Conservation (phyloP, 495 filamentous ascomycete species). For the Penicillium cataractarum region DNA sequence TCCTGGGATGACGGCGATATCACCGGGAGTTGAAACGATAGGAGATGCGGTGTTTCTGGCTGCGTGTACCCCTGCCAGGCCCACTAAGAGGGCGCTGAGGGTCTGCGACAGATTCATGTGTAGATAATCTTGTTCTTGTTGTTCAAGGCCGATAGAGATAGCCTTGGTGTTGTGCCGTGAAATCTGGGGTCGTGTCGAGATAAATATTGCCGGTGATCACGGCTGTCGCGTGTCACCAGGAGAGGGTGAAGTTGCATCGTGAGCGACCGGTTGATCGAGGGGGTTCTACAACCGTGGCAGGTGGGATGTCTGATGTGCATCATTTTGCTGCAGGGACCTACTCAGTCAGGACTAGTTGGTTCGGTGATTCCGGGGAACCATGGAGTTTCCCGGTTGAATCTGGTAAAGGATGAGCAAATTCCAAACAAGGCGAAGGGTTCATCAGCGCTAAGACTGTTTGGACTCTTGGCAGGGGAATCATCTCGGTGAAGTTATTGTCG, state of each 20-base stretch:
- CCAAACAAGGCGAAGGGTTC: constrained; percentile 4
- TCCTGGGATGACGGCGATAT: constrained; percentile 50
- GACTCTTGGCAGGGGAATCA: neutral
- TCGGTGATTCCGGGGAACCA: constrained; percentile 22
- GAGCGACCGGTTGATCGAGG: constrained; percentile 1
- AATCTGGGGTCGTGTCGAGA: neutral
- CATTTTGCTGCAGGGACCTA: constrained; percentile 2
- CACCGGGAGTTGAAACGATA: constrained; percentile 27
- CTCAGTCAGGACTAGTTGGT: constrained; percentile 5
- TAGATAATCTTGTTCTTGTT: neutral
- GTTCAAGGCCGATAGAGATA: neutral
- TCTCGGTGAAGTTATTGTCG: neutral
- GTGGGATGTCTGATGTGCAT: neutral
- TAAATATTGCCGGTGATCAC: neutral
- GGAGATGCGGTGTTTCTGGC: neutral
- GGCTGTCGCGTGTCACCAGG: neutral
- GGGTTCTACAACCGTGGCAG: constrained; percentile 12
- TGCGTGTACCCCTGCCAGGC: constrained; percentile 3
- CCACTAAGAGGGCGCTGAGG: constrained; percentile 1
- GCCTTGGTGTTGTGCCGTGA: neutral
- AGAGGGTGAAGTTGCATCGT: constrained; percentile 14
- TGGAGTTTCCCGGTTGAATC: constrained; percentile 13
- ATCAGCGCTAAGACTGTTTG: neutral
- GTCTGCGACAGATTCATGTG: constrained; percentile 8
- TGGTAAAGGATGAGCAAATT: constrained; percentile 7